Conservation (phyloP, 2,329 filamentous ascomycete genomes). For the Atkinsonella texensis region DNA sequence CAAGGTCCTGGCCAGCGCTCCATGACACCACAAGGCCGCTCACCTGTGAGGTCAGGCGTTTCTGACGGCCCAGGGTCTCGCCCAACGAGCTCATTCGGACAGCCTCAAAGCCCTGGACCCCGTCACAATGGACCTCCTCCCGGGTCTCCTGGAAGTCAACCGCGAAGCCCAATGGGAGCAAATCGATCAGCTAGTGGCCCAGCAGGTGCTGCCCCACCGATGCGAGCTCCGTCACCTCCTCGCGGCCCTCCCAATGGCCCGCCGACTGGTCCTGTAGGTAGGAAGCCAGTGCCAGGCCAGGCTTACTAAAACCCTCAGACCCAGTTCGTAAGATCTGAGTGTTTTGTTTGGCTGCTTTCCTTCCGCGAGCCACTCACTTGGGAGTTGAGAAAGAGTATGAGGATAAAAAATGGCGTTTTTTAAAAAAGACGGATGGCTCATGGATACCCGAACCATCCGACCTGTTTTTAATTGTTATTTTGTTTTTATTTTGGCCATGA, state of each 20-base stretch:
- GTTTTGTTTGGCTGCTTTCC: slow-evolving; percentile 5
- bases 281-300: slow-evolving; percentile 46
- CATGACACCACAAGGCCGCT: slow-evolving; percentile 16
- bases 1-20: slow-evolving; percentile 20
- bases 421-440: slow-evolving; percentile 10
- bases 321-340: not conserved
- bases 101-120: slow-evolving; percentile 1
- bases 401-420: slow-evolving; percentile 18
- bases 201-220: slow-evolving; percentile 35
- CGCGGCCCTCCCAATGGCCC: slow-evolving; percentile 25
- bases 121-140: slow-evolving; percentile 11
- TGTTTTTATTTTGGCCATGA: not conserved
- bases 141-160: slow-evolving; percentile 20
- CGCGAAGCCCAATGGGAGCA: slow-evolving; percentile 30
- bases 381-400: slow-evolving; percentile 12
- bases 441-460: slow-evolving; percentile 10
- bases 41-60: slow-evolving; percentile 12
- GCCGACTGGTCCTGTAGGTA: slow-evolving; percentile 31
- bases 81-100: slow-evolving; percentile 31
- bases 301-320: slow-evolving; percentile 26
- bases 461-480: not conserved
- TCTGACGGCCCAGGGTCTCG: slow-evolving; percentile 12
- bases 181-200: slow-evolving; percentile 30
- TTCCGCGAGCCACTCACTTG: slow-evolving; percentile 3
- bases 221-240: slow-evolving; percentile 23